These are phyloP conservation scores for Aureobasidium zeae DNA, from an alignment of 2,329 filamentous ascomycete genomes.

Conservation along the genomic window DNA sequence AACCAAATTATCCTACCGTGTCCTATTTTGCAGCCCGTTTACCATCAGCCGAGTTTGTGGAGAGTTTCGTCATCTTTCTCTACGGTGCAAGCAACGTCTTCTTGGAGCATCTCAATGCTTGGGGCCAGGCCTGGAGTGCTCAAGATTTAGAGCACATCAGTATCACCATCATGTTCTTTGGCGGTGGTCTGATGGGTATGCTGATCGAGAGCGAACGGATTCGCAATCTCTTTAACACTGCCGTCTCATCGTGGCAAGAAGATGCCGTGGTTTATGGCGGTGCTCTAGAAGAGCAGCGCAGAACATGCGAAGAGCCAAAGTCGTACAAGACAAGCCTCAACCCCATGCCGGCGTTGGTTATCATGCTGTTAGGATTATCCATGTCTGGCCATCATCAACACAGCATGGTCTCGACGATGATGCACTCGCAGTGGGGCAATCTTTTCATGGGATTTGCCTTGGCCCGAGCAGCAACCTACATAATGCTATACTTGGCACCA, in stretches of 20 bases:
- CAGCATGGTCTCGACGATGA: slow-evolving; percentile 73
- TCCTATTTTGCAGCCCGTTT: slow-evolving; percentile 50
- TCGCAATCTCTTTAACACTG: slow-evolving; percentile 48
- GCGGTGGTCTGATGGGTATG: slow-evolving; percentile 58
- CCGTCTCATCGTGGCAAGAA: slow-evolving; percentile 12
- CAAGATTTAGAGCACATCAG: slow-evolving; percentile 81
- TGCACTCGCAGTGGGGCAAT: slow-evolving; percentile 85
- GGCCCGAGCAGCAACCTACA: slow-evolving; percentile 66
- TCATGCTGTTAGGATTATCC: slow-evolving; percentile 77
- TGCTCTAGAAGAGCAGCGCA: slow-evolving; percentile 17
- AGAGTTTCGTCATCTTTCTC: slow-evolving; percentile 75
- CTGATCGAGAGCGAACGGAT: slow-evolving; percentile 38
- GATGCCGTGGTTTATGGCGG: neutral
- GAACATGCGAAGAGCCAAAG: slow-evolving; percentile 48
- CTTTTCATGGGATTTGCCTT: slow-evolving; percentile 70
- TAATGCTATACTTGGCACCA: slow-evolving; percentile 66
- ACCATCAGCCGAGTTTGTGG: slow-evolving; percentile 73
- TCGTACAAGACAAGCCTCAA: slow-evolving; percentile 70
- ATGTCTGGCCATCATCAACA: slow-evolving; percentile 83
- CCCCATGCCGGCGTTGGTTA: slow-evolving; percentile 73
- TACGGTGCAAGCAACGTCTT: slow-evolving; percentile 85
- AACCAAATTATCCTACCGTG: slow-evolving; percentile 49
- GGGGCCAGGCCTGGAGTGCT: slow-evolving; percentile 59
- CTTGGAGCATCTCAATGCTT: slow-evolving; percentile 69
- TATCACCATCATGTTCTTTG: slow-evolving; percentile 83